A percentile compares a stretch with the other conserved stretches of the same genome.
Evolutionary conservation across 352 stramenopile genomes (phyloP).

Genomic region (Thalassiosira livingstoniorum): DNA sequence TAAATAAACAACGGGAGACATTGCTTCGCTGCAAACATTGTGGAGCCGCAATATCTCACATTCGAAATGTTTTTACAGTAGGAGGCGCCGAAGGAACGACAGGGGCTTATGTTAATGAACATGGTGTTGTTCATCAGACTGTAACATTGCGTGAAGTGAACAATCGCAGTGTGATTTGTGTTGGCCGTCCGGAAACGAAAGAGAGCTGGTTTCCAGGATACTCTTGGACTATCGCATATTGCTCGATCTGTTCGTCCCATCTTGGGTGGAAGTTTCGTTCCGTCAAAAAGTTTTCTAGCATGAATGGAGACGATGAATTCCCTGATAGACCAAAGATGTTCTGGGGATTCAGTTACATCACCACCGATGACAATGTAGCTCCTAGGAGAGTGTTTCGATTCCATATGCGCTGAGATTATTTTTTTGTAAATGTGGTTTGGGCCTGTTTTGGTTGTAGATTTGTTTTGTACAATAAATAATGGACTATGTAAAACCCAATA

Average conservation of each 20-base stretch:
- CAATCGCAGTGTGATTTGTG: conserved; percentile 48
- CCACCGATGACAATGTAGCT: conserved; percentile 47
- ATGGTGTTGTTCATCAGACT: conserved; percentile 81
- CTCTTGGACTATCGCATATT: conserved; percentile 77
- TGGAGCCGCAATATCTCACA: conserved; percentile 50
- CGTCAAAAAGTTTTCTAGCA: conserved; percentile 19
- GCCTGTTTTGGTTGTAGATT: too few relatives aligned
- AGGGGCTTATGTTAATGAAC: conserved; percentile 80
- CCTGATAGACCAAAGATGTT: conserved; percentile 41
- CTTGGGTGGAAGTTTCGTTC: conserved; percentile 82
- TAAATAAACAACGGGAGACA: conserved; percentile 36
- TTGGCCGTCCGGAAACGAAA: conserved; percentile 63
- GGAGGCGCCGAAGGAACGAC: conserved; percentile 75
- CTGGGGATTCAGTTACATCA: conserved; percentile 62
- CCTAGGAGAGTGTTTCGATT: conserved; percentile 41
- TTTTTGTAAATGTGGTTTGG: too few relatives aligned
- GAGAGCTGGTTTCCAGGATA: conserved; percentile 82
- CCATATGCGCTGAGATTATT: too few relatives aligned
- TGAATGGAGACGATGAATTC: conserved; percentile 22
- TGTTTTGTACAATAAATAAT: too few relatives aligned
- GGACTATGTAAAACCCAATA: too few relatives aligned
- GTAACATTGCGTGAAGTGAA: conserved; percentile 72
- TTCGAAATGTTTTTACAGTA: conserved; percentile 73
- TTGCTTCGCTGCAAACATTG: conserved; percentile 72
- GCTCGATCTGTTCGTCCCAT: conserved; percentile 61